phyloP scores from a whole-genome alignment of 176 grass and related monocot genomes.

The Rhynchospora tenuis region DNA sequence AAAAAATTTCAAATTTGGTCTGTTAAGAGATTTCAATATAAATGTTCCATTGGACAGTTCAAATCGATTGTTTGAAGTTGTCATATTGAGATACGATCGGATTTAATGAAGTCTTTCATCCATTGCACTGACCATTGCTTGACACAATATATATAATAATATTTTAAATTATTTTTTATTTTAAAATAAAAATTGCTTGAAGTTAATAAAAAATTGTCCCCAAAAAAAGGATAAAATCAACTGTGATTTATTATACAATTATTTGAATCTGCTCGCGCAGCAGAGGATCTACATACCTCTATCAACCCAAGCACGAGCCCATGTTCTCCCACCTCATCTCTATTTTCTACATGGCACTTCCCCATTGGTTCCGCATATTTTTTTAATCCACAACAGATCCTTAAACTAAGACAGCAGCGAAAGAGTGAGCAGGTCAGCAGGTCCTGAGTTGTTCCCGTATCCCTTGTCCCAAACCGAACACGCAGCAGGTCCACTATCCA shows the following conservation, averaged over 20 bases:
- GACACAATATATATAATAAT: too few relatives aligned
- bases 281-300: neutral
- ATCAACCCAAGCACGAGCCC: neutral
- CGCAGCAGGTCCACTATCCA: neutral
- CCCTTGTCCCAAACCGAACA: neutral
- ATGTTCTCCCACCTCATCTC: slow-evolving; percentile 8
- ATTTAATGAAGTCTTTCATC: too few relatives aligned
- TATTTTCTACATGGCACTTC: neutral
- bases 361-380: neutral
- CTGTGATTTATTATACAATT: neutral
- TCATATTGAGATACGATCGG: too few relatives aligned
- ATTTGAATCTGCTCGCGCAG: neutral
- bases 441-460: neutral
- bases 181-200: too few relatives aligned
- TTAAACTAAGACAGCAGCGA: neutral
- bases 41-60: too few relatives aligned
- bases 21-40: too few relatives aligned
- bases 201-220: too few relatives aligned
- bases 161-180: too few relatives aligned
- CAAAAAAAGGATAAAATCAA: too few relatives aligned
- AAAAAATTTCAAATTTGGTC: too few relatives aligned
- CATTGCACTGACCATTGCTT: too few relatives aligned
- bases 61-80: too few relatives aligned
- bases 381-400: slow-evolving; percentile 1
- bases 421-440: neutral